Evolutionary conservation across 2,329 filamentous ascomycete species (phyloP), one percentile per base, ranked within the genome.

Genomic region (Aschersonia sp.): DNA sequence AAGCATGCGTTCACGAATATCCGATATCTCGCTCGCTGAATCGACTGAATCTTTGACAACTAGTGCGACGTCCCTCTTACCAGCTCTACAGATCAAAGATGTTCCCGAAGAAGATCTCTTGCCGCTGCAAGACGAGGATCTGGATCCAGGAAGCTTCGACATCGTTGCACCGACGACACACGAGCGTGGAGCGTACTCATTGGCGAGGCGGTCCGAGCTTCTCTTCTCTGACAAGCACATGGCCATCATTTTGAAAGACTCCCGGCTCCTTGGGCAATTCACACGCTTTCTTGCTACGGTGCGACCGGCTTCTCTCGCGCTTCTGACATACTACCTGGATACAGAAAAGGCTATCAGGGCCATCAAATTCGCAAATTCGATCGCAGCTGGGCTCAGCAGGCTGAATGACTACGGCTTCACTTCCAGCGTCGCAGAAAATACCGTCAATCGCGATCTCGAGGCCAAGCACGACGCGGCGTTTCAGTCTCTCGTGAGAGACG

Each of bases 311-410:
- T 85, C 83, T 0, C 68, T 85, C 2, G 75, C 81, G 0, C 64
- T 84, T 6, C 63, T 88, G 11, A 75, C 80, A 30, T 85, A 87
- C 65, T 87, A 87, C 53, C 69, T 87, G 2, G 81, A 86, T 54
- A 75, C 81, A 0, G 61, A 79, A 49, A 89, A 88, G 57, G 83
- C 83, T 1, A 62, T 86, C 10, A 76, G 78, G 54, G 82, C 84
- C 2, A 79, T 88, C 49, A 70, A 73, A 35, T 87, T 87, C 55
- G 75, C 81, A 22, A 86, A 88, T 59, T 76, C 81, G 0, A 71
- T 87, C 37, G 72, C 79, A 2, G 73, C 76, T 51, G 72, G 78
- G 2, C 66, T 85, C 7, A 69, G 76, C 31, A 69, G 71, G 0
- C 71, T 84, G 11, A 61, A 70, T 5, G 74, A 70, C 0, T 65